phyloP scores from a whole-genome alignment of 2,329 filamentous ascomycete genomes.

The Passalora sequoiae region DNA sequence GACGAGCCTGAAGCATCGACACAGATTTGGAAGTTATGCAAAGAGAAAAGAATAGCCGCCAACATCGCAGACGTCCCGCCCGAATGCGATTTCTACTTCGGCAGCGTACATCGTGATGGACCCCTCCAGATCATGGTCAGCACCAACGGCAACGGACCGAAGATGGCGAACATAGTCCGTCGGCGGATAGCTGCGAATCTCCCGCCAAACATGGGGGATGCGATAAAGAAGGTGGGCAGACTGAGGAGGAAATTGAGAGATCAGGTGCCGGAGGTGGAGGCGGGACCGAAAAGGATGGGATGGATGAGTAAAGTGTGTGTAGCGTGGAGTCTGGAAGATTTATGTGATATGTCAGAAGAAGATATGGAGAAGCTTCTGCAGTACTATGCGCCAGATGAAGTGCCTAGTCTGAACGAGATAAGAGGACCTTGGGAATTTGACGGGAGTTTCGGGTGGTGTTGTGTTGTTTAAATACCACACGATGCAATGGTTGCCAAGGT shows the following conservation, averaged over 20 bases:
- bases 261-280: constrained; percentile 64
- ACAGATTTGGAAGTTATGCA: constrained; percentile 88
- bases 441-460: constrained; percentile 44
- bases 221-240: constrained; percentile 77
- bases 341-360: constrained; percentile 73
- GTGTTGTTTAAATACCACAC: constrained; percentile 25
- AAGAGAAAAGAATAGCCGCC: constrained; percentile 73
- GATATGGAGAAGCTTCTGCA: constrained; percentile 75
- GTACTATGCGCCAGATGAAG: constrained; percentile 57
- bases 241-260: constrained; percentile 73
- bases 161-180: constrained; percentile 80
- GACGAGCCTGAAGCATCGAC: constrained; percentile 91
- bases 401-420: constrained; percentile 43
- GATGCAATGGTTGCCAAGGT: background rate
- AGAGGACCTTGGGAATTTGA: constrained; percentile 41
- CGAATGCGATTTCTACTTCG: constrained; percentile 99
- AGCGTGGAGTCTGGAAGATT: constrained; percentile 74
- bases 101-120: constrained; percentile 88
- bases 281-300: constrained; percentile 82
- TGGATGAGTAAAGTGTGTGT: constrained; percentile 96
- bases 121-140: constrained; percentile 98
- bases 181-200: constrained; percentile 72
- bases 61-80: constrained; percentile 96
- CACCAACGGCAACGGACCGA: constrained; percentile 93
- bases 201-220: constrained; percentile 74